phyloP scores from a whole-genome alignment of 495 filamentous ascomycete species.

The Penicillium cosmopolitanum region DNA sequence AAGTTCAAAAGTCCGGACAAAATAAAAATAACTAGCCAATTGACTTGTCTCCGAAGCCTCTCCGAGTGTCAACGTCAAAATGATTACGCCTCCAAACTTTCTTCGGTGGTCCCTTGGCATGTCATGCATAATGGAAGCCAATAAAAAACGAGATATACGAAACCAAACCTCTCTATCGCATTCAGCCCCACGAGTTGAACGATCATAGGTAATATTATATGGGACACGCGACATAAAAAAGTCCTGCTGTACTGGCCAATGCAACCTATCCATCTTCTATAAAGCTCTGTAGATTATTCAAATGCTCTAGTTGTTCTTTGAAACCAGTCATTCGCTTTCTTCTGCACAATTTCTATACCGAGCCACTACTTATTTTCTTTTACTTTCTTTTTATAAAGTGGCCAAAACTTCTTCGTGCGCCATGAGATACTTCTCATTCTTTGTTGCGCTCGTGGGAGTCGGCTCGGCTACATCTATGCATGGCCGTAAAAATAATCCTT shows the following conservation, averaged over 20 bases:
- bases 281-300: neutral
- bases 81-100: neutral
- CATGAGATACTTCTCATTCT: constrained; percentile 3
- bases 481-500: neutral
- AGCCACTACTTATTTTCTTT: neutral
- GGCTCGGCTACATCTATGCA: constrained; percentile 6
- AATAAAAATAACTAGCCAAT: constrained; percentile 1
- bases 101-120: neutral
- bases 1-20: neutral
- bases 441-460: constrained; percentile 1
- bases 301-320: neutral
- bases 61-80: constrained; percentile 1
- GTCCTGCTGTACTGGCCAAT: neutral
- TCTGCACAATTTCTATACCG: neutral
- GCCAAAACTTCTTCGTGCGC: neutral
- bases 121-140: neutral
- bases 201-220: neutral
- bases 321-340: neutral
- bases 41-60: neutral
- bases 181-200: neutral
- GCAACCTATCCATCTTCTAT: neutral
- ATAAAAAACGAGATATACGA: neutral
- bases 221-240: too few relatives aligned
- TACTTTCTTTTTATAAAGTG: neutral
- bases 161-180: neutral